Evolutionary conservation across 192 early-diverging fungal species (phyloP).

Genomic region (Martensiomyces pterosporus): DNA sequence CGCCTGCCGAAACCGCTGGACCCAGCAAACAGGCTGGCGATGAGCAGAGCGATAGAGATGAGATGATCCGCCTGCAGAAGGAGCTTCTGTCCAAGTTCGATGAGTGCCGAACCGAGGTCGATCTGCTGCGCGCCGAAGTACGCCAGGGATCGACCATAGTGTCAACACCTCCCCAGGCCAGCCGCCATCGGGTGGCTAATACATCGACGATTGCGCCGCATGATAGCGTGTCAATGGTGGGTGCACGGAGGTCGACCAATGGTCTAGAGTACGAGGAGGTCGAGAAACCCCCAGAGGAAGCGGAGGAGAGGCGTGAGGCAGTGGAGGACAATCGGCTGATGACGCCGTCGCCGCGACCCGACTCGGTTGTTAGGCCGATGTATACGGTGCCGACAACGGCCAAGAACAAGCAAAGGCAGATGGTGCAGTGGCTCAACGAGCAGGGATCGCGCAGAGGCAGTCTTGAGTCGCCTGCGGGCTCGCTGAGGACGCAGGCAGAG

Average conservation of each 20-base stretch:
- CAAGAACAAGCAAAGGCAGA: conserved; percentile 20
- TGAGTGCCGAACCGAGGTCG: conserved; percentile 29
- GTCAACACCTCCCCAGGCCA: background rate
- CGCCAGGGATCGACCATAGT: conserved; percentile 14
- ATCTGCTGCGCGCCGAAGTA: conserved; percentile 35
- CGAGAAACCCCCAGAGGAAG: background rate
- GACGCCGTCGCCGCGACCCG: conserved; percentile 10
- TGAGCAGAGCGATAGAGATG: too few relatives aligned
- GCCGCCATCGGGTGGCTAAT: background rate
- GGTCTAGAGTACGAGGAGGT: background rate
- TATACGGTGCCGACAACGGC: conserved; percentile 16
- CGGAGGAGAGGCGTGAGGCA: background rate
- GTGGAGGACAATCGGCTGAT: background rate
- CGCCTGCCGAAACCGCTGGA: too few relatives aligned
- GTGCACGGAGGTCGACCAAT: conserved; percentile 1
- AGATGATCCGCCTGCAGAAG: conserved; percentile 21
- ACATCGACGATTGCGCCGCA: conserved; percentile 12
- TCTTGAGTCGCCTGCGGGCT: too few relatives aligned
- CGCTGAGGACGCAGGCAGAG: too few relatives aligned
- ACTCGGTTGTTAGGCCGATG: conserved; percentile 7
- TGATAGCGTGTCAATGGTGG: conserved; percentile 32
- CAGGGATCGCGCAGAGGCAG: background rate
- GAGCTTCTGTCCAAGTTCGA: conserved; percentile 29
- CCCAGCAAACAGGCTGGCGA: background rate
- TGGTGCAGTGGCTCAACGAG: conserved; percentile 37